phyloP scores from a whole-genome alignment of 768 basidiomycete genomes.

The Agaricus bisporus region DNA sequence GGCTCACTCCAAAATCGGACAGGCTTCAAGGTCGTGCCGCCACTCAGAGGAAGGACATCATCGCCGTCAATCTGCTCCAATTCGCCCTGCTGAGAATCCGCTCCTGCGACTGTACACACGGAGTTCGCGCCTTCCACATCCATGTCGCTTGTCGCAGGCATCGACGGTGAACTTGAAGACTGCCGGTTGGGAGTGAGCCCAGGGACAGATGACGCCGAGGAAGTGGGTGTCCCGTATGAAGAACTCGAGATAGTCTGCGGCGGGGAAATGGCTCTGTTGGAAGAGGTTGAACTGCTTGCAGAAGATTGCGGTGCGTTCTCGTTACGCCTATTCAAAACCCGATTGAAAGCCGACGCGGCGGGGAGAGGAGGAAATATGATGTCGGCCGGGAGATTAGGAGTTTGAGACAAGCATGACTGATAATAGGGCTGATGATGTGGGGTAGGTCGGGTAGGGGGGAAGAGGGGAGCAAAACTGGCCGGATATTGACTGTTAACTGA shows the following conservation, averaged over 20 bases:
- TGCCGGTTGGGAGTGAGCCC: conserved; percentile 55
- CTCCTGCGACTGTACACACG: conserved; percentile 1
- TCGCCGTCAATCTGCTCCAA: conserved; percentile 13
- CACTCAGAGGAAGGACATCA: conserved; percentile 29
- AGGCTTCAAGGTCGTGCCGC: conserved; percentile 31
- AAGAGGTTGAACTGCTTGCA: conserved; percentile 12
- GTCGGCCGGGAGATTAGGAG: conserved; percentile 45
- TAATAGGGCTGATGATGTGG: conserved; percentile 74
- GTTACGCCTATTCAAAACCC: conserved; percentile 5
- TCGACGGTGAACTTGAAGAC: conserved; percentile 56
- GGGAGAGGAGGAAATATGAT: conserved; percentile 74
- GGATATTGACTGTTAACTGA: conserved; percentile 18
- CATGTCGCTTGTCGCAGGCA: conserved; percentile 33
- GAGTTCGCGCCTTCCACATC: conserved; percentile 21
- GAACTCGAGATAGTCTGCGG: conserved; percentile 9
- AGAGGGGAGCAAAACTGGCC: conserved; percentile 30
- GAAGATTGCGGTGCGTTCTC: conserved; percentile 10
- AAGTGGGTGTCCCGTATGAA: conserved; percentile 30
- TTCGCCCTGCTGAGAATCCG: conserved; percentile 13
- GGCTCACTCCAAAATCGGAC: conserved; percentile 39
- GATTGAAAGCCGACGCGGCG: conserved; percentile 30
- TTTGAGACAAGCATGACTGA: conserved; percentile 44
- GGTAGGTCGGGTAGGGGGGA: conserved; percentile 48
- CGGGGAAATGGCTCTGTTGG: conserved; percentile 14
- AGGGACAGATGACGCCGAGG: conserved; percentile 44